Evolutionary conservation across 225 moss, liverwort and hornwort genomes (phyloP).

Genomic region (Pseudisothecium myosuroides): DNA sequence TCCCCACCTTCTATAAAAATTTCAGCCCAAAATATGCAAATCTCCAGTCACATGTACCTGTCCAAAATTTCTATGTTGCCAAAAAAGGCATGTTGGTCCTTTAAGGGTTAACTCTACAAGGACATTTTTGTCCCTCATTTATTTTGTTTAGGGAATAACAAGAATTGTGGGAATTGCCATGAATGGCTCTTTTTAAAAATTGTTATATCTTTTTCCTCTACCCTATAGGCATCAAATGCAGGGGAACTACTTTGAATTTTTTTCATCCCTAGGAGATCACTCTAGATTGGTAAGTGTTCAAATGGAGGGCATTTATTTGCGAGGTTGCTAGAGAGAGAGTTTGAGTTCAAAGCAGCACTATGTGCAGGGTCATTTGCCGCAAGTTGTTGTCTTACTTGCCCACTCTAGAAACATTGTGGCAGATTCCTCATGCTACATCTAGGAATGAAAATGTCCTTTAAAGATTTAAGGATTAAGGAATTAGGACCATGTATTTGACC

Average conservation of each 20-base stretch:
- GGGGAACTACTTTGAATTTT: no score
- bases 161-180: rapidly evolving
- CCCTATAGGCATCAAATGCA: rapidly evolving
- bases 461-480: neutral
- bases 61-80: no score
- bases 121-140: rapidly evolving
- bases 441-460: neutral
- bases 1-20: no score
- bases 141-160: rapidly evolving
- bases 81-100: no score
- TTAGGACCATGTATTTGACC: rapidly evolving
- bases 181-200: neutral
- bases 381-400: rapidly evolving
- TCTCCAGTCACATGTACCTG: no score
- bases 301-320: rapidly evolving
- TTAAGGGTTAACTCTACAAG: no score
- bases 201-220: rapidly evolving
- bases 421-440: rapidly evolving
- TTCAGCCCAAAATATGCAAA: no score
- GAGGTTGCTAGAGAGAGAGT: rapidly evolving
- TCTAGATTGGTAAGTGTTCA: rapidly evolving
- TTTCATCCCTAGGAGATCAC: rapidly evolving
- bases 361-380: rapidly evolving
- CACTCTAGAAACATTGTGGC: rapidly evolving
- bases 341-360: rapidly evolving